Conservation (phyloP, 1,284 basidiomycete species). For the Coniferiporia sulphurascens region DNA sequence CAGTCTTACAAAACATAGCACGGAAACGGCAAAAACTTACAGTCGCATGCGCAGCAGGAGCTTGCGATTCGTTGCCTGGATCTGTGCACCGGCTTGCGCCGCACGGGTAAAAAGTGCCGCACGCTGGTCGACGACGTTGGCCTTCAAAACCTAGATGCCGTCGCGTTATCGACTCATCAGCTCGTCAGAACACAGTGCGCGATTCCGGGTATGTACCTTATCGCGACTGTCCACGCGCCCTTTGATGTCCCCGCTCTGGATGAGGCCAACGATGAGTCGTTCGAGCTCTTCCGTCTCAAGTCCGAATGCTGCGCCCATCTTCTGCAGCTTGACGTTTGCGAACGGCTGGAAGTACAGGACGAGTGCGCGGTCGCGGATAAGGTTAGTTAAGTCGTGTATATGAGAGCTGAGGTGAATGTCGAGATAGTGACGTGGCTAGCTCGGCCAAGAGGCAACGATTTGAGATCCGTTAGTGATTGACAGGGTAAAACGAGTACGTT, state of each 20-base stretch:
- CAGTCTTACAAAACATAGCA: neutral
- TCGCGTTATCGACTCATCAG: neutral
- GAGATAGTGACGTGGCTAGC: conserved; percentile 64
- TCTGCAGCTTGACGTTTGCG: conserved; percentile 68
- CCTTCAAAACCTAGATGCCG: conserved; percentile 56
- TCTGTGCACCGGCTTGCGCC: conserved; percentile 64
- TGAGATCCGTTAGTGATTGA: neutral
- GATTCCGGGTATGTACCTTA: conserved; percentile 43
- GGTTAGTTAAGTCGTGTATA: conserved; percentile 50
- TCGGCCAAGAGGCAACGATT: neutral
- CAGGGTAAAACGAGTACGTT: neutral
- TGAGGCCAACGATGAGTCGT: conserved; percentile 64
- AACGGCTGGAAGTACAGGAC: conserved; percentile 87
- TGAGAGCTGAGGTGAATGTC: conserved; percentile 74
- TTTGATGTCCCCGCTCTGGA: conserved; percentile 69
- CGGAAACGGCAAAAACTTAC: conserved; percentile 36
- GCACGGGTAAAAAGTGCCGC: conserved; percentile 69
- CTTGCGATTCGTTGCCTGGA: conserved; percentile 68
- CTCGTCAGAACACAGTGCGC: neutral
- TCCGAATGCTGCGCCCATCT: conserved; percentile 81
- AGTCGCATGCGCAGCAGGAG: conserved; percentile 71
- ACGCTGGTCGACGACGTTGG: conserved; percentile 69
- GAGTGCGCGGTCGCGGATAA: conserved; percentile 67
- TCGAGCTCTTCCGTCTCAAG: conserved; percentile 69
- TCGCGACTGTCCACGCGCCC: conserved; percentile 78